phyloP scores from a whole-genome alignment of 2,329 filamentous ascomycete species.

The Periconia digitata region DNA sequence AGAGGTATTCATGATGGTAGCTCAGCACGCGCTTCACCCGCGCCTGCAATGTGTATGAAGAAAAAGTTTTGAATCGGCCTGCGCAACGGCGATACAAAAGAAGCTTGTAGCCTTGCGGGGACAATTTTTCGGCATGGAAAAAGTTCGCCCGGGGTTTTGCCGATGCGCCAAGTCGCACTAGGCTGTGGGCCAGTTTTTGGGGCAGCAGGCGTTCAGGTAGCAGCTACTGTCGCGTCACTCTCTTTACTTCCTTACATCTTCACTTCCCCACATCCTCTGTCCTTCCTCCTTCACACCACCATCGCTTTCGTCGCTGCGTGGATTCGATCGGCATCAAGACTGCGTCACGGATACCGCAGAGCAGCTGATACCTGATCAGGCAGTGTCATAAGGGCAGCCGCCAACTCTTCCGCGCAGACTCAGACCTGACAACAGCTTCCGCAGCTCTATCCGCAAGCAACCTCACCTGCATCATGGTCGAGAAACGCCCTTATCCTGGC shows the following conservation, averaged over 20 bases:
- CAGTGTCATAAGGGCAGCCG: neutral
- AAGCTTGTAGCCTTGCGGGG: slow-evolving; percentile 19
- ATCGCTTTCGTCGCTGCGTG: neutral
- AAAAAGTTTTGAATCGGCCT: slow-evolving; percentile 13
- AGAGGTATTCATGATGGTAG: slow-evolving; percentile 47
- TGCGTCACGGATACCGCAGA: too few species aligned
- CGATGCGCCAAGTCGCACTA: too few species aligned
- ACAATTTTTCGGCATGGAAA: slow-evolving; percentile 35
- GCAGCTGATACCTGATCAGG: neutral
- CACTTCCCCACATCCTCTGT: neutral
- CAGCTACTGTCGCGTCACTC: neutral
- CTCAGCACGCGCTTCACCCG: slow-evolving; percentile 9
- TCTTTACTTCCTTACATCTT: neutral
- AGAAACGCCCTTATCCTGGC: slow-evolving; percentile 48
- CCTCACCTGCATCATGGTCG: slow-evolving; percentile 25
- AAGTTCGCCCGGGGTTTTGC: slow-evolving; percentile 28
- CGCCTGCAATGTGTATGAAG: slow-evolving; percentile 14
- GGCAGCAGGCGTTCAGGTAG: too few species aligned
- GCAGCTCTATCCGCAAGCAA: slow-evolving; percentile 1
- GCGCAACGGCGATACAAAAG: slow-evolving; percentile 6
- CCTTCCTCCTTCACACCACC: neutral
- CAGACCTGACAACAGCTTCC: neutral
- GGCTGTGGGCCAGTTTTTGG: too few species aligned
- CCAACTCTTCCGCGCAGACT: neutral
- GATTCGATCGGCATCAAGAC: neutral